Evolutionary conservation across 2,329 filamentous ascomycete genomes (phyloP), one percentile per base, ranked within the genome.

Genomic region (Dendryphion nanum): DNA sequence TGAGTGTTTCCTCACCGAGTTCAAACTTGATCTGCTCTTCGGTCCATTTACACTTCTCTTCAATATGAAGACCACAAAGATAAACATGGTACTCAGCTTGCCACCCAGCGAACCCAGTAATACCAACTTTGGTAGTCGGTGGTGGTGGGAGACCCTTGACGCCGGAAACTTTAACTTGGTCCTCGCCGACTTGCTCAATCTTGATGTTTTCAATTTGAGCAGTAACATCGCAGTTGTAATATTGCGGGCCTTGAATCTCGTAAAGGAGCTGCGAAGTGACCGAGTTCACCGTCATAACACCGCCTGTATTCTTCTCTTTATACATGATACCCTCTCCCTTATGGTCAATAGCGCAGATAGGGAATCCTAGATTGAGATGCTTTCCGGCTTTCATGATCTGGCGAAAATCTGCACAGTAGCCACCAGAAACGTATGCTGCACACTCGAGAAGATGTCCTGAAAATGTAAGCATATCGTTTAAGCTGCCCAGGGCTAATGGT

Each of bases 211-310:
- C 62, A 6, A 79, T 60, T 16, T 75, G 51, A 0, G 76, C 76
- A 0, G 72, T 77, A 18, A 79, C 76, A 45, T 79, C 77, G 4
- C 69, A 73, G 59, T 79, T 78, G 66, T 71, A 76, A 53, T 80
- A 40, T 57, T 64, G 44, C 5, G 51, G 51, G 10, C 51, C 53
- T n/a, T 72, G 70, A 18, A 72, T 63, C 41, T 72, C 69, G 30
- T 72, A 72, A 0, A 72, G 51, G 1, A 72, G 47, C 34, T 72
- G 69, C 7, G 50, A 52, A 10, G 47, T 55, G 15, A 53, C 45
- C 6, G 51, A 47, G 21, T 50, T 46, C 16, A 51, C 51, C 6
- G 48, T 53, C 38, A 59, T 55, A 14, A 43, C 33, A 17, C 55
- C 55, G 14, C 68, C 65, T 0, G 66, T 66, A 2, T 53, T 50